Evolutionary conservation across 2,329 filamentous ascomycete genomes (phyloP), one percentile per base, ranked within the genome.

Genomic region (Paracamarosporium sp.): DNA sequence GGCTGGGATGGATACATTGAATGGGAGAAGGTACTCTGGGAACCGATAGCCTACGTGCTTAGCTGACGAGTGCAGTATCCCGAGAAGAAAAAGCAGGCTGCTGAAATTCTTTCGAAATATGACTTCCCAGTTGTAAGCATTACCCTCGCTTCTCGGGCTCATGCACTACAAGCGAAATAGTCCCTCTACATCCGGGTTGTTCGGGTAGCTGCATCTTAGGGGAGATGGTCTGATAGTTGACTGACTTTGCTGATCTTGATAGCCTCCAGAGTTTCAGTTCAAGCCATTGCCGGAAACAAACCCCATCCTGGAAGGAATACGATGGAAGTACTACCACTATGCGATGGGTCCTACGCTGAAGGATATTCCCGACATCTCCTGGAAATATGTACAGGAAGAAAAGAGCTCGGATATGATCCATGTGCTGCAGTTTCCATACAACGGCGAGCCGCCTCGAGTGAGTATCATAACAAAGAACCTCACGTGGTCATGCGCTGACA

Each of bases 61-160:
- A 4, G 38, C 50, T 58, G 12, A 58, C 28, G 15, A n/a, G 17
- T 44, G 22, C 25, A 85, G 12, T 88, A 90, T 53, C 88, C 88
- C 0, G 86, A 89, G 46, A 90, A 90, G 73, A 89, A 88, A 66
- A 81, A 79, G 25, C 77, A 82, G 44, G 88, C 86, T 0, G 81
- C 83, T 45, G 80, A 85, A 54, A 83, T 89, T 46, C 68, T 89
- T 13, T 75, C 76, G 24, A 76, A 76, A 50, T 83, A 86, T 53
- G 74, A 82, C 57, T 83, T 88, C 70, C 80, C 81, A 35, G 65
- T 72, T 12, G 70, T 72, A 53, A 58, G 67, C 65, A 13, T 35
- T 15, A 27, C 8, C 25, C 24, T 11, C 31, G 22, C 3, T 24
- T 24, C 28, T 27, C 9, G 17, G 25, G 35, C 31, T 31, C 20